These are phyloP conservation scores for Arabis hirsuta DNA, from an alignment of 345 rosid genomes.

Conservation along the genomic window DNA sequence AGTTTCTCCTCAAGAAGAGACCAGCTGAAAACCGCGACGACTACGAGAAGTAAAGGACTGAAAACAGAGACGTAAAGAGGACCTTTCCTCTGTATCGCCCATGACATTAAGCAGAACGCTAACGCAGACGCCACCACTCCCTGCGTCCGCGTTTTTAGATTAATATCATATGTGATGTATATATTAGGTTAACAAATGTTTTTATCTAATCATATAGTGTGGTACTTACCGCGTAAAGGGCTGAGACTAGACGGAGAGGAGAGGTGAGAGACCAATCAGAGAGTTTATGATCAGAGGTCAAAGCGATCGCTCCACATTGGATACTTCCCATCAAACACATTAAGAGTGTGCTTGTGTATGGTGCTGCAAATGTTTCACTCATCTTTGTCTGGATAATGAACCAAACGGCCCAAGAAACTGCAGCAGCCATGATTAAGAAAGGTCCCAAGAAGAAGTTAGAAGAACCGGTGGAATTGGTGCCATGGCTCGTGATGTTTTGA, in stretches of 20 bases:
- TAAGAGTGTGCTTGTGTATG: slow-evolving; percentile 74
- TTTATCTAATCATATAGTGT: background rate
- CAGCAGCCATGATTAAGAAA: slow-evolving; percentile 58
- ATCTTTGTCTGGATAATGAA: slow-evolving; percentile 77
- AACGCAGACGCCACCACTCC: slow-evolving; percentile 77
- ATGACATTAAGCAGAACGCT: slow-evolving; percentile 67
- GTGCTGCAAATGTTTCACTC: slow-evolving; percentile 73
- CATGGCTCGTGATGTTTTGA: slow-evolving; percentile 40
- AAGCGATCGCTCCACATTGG: slow-evolving; percentile 56
- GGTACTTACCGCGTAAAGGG: slow-evolving; percentile 65
- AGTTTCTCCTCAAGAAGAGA: slow-evolving; percentile 79
- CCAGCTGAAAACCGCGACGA: slow-evolving; percentile 82
- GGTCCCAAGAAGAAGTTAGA: slow-evolving; percentile 68
- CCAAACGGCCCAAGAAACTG: slow-evolving; percentile 76
- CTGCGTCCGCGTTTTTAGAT: slow-evolving; percentile 41
- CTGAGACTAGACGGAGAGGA: slow-evolving; percentile 59
- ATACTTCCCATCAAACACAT: slow-evolving; percentile 77
- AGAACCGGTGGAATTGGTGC: slow-evolving; percentile 39
- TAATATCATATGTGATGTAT: background rate
- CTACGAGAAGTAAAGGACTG: slow-evolving; percentile 74
- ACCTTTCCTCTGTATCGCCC: slow-evolving; percentile 78
- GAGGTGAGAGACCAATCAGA: slow-evolving; percentile 70
- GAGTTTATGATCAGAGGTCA: slow-evolving; percentile 45
- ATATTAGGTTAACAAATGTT: slow-evolving; percentile 1
- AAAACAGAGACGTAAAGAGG: slow-evolving; percentile 90